phyloP scores from a whole-genome alignment of 2,329 filamentous ascomycete species.

The Talaromyces marneffei region DNA sequence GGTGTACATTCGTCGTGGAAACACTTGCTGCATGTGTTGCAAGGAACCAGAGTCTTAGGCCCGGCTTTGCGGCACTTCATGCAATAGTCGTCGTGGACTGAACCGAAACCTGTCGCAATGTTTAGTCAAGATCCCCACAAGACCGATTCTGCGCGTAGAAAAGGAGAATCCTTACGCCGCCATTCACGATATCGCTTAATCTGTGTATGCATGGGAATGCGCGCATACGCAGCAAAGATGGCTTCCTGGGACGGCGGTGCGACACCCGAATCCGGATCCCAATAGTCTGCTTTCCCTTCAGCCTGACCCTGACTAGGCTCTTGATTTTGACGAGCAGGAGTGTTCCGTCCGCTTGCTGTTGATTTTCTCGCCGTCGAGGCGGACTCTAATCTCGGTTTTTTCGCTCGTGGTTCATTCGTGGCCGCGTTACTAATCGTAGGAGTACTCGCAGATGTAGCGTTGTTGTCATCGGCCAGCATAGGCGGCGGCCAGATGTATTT shows the following conservation, averaged over 20 bases:
- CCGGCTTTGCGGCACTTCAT: constrained; percentile 11
- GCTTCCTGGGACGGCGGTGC: constrained; percentile 5
- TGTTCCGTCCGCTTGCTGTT: not conserved
- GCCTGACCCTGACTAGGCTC: not conserved
- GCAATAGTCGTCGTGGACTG: constrained; percentile 14
- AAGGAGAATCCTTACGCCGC: constrained; percentile 6
- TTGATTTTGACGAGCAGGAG: not conserved
- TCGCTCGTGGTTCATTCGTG: constrained; percentile 7
- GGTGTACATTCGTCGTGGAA: constrained; percentile 14
- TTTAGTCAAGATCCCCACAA: not conserved
- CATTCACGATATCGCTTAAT: constrained; percentile 14
- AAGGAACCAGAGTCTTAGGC: constrained; percentile 7
- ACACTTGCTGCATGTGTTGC: constrained; percentile 9
- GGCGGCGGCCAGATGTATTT: constrained; percentile 17
- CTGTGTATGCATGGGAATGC: constrained; percentile 4
- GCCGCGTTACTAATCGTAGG: not conserved
- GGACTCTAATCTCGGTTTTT: constrained; percentile 11
- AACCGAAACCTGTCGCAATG: constrained; percentile 7
- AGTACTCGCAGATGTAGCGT: not conserved
- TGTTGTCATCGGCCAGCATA: not conserved
- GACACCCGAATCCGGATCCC: constrained; percentile 4
- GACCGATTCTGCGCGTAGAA: not conserved
- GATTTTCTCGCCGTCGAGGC: not conserved
- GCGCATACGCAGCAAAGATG: not conserved
- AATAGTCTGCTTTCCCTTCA: not conserved